phyloP scores from a whole-genome alignment of 768 basidiomycete genomes.

The Cyclocybe cylindracea region DNA sequence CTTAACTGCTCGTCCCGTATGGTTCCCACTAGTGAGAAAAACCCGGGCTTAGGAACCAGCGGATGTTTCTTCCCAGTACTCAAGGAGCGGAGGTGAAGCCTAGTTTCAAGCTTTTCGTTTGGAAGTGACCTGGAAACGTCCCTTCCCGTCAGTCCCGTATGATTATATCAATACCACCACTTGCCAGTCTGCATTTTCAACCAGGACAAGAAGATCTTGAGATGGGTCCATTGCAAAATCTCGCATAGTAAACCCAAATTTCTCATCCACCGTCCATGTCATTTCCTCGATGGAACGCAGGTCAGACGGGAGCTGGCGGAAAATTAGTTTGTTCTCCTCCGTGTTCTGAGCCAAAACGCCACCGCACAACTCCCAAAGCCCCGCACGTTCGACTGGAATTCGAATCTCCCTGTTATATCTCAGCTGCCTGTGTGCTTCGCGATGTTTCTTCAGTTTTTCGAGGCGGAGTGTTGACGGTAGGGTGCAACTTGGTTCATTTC shows the following conservation, averaged over 20 bases:
- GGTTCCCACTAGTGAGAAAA: slow-evolving; percentile 30
- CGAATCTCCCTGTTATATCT: slow-evolving; percentile 31
- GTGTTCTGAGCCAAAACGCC: slow-evolving; percentile 51
- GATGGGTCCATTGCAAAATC: slow-evolving; percentile 69
- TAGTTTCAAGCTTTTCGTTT: slow-evolving; percentile 19
- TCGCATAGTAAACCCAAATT: slow-evolving; percentile 38
- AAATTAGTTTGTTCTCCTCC: slow-evolving; percentile 32
- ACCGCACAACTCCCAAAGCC: slow-evolving; percentile 60
- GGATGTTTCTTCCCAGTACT: slow-evolving; percentile 48
- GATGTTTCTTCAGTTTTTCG: slow-evolving; percentile 36
- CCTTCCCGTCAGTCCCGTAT: too few species aligned
- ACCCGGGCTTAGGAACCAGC: slow-evolving; percentile 32
- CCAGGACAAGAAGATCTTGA: slow-evolving; percentile 61
- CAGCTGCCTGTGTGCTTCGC: slow-evolving; percentile 39
- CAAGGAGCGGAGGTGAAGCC: slow-evolving; percentile 47
- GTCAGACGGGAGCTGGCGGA: slow-evolving; percentile 51
- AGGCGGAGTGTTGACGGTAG: slow-evolving; percentile 34
- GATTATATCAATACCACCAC: neutral
- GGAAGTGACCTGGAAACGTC: neutral
- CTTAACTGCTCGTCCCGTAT: slow-evolving; percentile 23
- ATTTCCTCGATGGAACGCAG: slow-evolving; percentile 46
- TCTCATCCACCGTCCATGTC: slow-evolving; percentile 40
- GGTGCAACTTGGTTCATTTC: slow-evolving; percentile 30
- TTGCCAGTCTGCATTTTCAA: slow-evolving; percentile 30
- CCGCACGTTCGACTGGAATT: slow-evolving; percentile 42